Base-by-base conservation (phyloP, 495 filamentous ascomycete genomes). In the Penicillium soppii region DNA sequence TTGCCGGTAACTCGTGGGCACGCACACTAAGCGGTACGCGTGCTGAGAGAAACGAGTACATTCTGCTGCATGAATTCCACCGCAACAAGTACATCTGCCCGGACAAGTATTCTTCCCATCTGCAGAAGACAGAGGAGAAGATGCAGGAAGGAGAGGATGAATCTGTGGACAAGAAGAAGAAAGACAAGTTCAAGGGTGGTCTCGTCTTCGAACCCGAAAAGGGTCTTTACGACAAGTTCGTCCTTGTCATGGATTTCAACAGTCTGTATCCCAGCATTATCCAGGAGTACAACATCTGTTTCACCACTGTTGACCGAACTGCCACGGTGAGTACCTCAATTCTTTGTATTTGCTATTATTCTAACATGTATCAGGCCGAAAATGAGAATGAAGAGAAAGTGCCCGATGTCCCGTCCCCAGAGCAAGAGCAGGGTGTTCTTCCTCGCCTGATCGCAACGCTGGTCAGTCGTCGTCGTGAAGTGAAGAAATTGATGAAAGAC, bases 221-320 rank as follows among this genome's bases (percentile, higher is more conserved):
- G 66, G 94, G 95, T 7, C 79, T 98, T 20, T 97, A 97, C 62
- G 95, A 98, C 76, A 92, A 89, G 68, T 95, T 92, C 61, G 85
- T 98, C 23, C 81, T 98, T 17, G 94, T 98, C 65, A 98, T 98
- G 94, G 94, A 98, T 74, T 98, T 97, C 76, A 98, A 98, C 81
- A 96, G 91, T 68, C 76, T 98, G 58, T 98, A 98, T 61, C 94
- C 94, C 12, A 96, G 91, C 68, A 97, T 98, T 58, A 98, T 98
- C 57, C 95, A 97, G 66, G 95, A 98, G 76, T 97, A 82, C 74
- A 98, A 98, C 66, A 98, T 98, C 61, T 98, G 94, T 74, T 98
- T 98, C 70, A 98, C 94, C 4, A 98, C 94, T 0, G 91, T 97
- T 4, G 90, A 97, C 54, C 77, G 89, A 47, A 73, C 72, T 21